Conservation (phyloP, 768 basidiomycete genomes). For the Xerocomellus amylosporus region DNA sequence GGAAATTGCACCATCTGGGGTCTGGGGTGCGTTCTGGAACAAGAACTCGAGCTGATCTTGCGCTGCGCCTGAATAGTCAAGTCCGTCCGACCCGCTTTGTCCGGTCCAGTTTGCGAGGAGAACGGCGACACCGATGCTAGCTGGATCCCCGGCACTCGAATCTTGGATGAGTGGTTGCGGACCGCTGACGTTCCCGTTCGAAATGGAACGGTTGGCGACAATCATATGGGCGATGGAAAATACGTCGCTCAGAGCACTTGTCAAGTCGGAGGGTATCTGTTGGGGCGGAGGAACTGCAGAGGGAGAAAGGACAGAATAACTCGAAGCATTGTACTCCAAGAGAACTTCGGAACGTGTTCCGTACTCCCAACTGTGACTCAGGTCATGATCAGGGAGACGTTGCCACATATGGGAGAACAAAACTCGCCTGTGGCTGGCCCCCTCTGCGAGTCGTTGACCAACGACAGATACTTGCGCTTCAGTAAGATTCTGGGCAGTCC, state of each 20-base stretch:
- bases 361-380: conserved; percentile 52
- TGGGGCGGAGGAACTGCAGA: conserved; percentile 27
- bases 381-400: not conserved
- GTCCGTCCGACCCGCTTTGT: conserved; percentile 33
- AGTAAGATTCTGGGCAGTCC: conserved; percentile 35
- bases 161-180: conserved; percentile 60
- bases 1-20: conserved; percentile 76
- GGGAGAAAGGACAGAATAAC: conserved; percentile 44
- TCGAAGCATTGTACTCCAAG: conserved; percentile 45
- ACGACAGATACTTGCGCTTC: conserved; percentile 37
- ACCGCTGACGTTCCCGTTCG: conserved; percentile 43
- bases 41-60: conserved; percentile 64
- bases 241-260: conserved; percentile 47
- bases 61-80: conserved; percentile 64
- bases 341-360: conserved; percentile 51
- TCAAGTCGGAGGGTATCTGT: conserved; percentile 15
- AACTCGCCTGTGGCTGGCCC: conserved; percentile 42
- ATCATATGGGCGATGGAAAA: conserved; percentile 51
- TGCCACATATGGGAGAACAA: not conserved
- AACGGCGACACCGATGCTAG: conserved; percentile 71
- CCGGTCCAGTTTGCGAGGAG: conserved; percentile 59
- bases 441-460: conserved; percentile 36
- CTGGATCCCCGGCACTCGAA: conserved; percentile 71
- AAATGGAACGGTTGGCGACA: conserved; percentile 45
- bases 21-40: conserved; percentile 53